Evolutionary conservation across 495 filamentous ascomycete species (phyloP).

Genomic region (Pseudevernia furfuracea): DNA sequence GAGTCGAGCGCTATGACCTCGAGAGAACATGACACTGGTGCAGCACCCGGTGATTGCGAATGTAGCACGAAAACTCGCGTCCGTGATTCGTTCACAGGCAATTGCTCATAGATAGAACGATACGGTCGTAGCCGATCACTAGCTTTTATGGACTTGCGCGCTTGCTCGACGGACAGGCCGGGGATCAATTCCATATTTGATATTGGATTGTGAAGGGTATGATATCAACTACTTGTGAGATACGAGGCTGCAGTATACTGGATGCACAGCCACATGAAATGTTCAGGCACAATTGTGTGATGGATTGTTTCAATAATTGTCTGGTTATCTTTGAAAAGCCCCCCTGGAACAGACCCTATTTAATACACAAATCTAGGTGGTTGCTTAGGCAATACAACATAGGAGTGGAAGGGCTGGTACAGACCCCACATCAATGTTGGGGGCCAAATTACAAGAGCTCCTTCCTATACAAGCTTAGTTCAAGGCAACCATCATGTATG

Average conservation of each 20-base stretch:
- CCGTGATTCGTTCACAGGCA: not conserved
- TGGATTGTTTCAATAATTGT: no score
- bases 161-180: not conserved
- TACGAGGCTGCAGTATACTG: no score
- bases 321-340: no score
- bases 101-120: conserved; percentile 1
- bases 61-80: not conserved
- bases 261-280: not conserved
- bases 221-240: no score
- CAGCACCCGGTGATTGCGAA: not conserved
- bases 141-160: not conserved
- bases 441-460: not conserved
- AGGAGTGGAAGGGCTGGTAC: no score
- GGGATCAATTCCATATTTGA: not conserved
- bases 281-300: no score
- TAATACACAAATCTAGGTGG: no score
- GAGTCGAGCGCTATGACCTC: not conserved
- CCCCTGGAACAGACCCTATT: no score
- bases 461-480: not conserved
- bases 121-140: not conserved
- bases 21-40: not conserved
- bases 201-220: no score
- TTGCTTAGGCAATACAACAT: no score
- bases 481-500: not conserved
- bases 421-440: no score